Evolutionary conservation across 352 stramenopile genomes (phyloP).

Genomic region (Globisporangium camurandrum): DNA sequence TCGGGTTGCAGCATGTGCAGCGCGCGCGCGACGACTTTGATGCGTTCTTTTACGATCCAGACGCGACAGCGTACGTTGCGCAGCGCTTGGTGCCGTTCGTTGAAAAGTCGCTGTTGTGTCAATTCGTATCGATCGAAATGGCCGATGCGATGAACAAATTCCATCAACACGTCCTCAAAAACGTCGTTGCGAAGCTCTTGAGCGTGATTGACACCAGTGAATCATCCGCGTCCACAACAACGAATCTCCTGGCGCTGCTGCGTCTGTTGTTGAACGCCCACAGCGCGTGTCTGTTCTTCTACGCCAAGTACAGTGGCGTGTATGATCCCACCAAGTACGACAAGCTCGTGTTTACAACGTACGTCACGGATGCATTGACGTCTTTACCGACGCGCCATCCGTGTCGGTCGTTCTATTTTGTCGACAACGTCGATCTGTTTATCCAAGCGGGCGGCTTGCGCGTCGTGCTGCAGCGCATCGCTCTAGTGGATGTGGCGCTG

Average conservation of each 20-base stretch:
- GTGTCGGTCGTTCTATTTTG: constrained; percentile 72
- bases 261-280: constrained; percentile 76
- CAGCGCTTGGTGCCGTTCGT: constrained; percentile 56
- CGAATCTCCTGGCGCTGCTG: constrained; percentile 54
- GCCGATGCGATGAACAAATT: constrained; percentile 72
- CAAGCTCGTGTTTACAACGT: constrained; percentile 67
- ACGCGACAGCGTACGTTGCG: constrained; percentile 32
- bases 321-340: constrained; percentile 51
- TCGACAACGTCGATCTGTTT: constrained; percentile 81
- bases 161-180: constrained; percentile 74
- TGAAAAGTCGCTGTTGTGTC: constrained; percentile 67
- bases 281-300: constrained; percentile 76
- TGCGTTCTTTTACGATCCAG: constrained; percentile 52
- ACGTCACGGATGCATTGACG: constrained; percentile 53
- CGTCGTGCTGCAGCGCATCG: constrained; percentile 61
- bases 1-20: constrained; percentile 57
- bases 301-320: constrained; percentile 69
- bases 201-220: constrained; percentile 18
- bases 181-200: constrained; percentile 61
- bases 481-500: constrained; percentile 30
- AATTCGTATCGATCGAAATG: constrained; percentile 60
- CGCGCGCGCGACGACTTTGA: constrained; percentile 63
- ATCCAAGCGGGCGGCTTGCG: constrained; percentile 73
- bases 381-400: constrained; percentile 57
- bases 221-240: constrained; percentile 5